Evolutionary conservation across 148 eudicot species (phyloP).

Genomic region (Rhododendron vialii): DNA sequence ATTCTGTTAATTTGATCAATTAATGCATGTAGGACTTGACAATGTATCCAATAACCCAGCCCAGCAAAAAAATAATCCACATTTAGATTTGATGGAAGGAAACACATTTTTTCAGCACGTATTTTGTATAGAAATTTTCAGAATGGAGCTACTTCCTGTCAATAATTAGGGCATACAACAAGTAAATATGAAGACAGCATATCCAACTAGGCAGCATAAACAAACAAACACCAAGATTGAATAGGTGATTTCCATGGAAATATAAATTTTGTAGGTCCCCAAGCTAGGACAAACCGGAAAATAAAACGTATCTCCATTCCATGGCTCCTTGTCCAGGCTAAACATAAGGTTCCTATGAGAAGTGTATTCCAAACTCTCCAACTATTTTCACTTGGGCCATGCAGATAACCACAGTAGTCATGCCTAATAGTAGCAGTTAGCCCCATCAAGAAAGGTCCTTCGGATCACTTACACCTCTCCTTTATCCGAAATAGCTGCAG

Average conservation of each 20-base stretch:
- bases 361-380: slow-evolving; percentile 8
- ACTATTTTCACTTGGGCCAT: slow-evolving; percentile 24
- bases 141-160: background rate
- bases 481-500: slow-evolving; percentile 85
- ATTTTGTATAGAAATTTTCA: background rate
- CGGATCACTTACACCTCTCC: slow-evolving; percentile 94
- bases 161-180: background rate
- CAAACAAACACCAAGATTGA: background rate
- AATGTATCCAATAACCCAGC: background rate
- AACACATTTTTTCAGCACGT: background rate
- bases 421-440: slow-evolving; percentile 19
- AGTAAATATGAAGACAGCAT: background rate
- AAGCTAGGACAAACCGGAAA: slow-evolving; percentile 1
- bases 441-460: slow-evolving; percentile 34
- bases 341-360: slow-evolving; percentile 5
- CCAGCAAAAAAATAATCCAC: background rate
- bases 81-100: background rate
- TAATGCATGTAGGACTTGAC: background rate
- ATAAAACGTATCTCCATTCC: slow-evolving; percentile 7
- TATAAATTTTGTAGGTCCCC: background rate
- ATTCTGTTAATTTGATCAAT: background rate
- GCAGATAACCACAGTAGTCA: slow-evolving; percentile 28
- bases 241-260: background rate
- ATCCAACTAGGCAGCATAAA: background rate
- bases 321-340: background rate